phyloP scores from a whole-genome alignment of 2,329 filamentous ascomycete species.

The Xylariaceae sp. region DNA sequence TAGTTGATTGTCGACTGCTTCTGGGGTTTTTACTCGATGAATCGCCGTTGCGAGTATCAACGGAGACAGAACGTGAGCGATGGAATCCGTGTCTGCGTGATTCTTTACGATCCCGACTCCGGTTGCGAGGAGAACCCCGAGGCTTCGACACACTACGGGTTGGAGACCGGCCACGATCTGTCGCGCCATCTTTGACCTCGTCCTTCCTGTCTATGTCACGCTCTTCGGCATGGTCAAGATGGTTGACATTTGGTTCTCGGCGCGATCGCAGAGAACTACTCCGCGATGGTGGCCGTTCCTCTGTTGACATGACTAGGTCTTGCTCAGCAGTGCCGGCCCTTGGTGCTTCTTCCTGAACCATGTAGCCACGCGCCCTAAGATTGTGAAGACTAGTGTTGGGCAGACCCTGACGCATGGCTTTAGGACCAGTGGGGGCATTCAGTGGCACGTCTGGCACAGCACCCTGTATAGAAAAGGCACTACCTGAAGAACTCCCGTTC shows the following conservation, averaged over 20 bases:
- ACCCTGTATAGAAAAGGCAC: conserved; percentile 21
- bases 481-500: conserved; percentile 22
- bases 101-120: conserved; percentile 43
- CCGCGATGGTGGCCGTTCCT: conserved; percentile 38
- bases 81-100: conserved; percentile 50
- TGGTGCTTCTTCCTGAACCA: conserved; percentile 37
- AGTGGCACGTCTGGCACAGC: conserved; percentile 45
- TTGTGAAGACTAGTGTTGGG: conserved; percentile 76
- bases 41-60: conserved; percentile 46
- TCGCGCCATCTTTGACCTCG: conserved; percentile 25
- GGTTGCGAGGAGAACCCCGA: conserved; percentile 34
- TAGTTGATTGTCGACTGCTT: conserved; percentile 40
- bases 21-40: conserved; percentile 50
- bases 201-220: conserved; percentile 27
- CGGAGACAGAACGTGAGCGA: conserved; percentile 48
- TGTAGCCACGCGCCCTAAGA: conserved; percentile 50
- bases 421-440: conserved; percentile 85
- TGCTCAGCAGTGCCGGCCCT: conserved; percentile 30
- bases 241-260: conserved; percentile 33
- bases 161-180: conserved; percentile 28
- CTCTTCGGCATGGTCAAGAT: conserved; percentile 35
- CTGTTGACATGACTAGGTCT: conserved; percentile 30
- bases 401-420: conserved; percentile 87
- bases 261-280: conserved; percentile 45
- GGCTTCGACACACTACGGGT: conserved; percentile 32